phyloP scores from a whole-genome alignment of 164 flowering plant species.

The Platanus orientalis region DNA sequence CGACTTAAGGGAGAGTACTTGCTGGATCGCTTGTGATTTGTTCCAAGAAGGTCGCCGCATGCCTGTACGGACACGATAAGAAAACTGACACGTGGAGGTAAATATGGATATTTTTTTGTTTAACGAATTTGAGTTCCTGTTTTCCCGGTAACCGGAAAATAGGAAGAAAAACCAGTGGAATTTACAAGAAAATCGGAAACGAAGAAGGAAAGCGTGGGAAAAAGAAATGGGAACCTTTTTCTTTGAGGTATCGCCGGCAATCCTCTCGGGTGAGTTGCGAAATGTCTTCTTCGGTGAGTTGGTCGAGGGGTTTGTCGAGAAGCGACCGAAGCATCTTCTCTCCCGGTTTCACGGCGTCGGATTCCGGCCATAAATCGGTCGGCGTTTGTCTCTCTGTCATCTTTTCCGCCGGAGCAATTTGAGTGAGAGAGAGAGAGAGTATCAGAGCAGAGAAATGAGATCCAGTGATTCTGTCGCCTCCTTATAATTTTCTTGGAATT shows the following conservation, averaged over 20 bases:
- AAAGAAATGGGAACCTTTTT: slow-evolving; percentile 39
- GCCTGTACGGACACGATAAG: slow-evolving; percentile 27
- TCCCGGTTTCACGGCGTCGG: slow-evolving; percentile 26
- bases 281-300: slow-evolving; percentile 71
- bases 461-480: not conserved
- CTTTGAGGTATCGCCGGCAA: slow-evolving; percentile 69
- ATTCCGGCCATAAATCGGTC: not conserved
- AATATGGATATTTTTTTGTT: not conserved
- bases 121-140: not conserved
- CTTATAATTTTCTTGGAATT: not conserved
- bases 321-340: slow-evolving; percentile 26
- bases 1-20: slow-evolving; percentile 70
- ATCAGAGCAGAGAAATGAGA: not conserved
- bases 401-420: no score
- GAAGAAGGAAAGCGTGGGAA: not conserved
- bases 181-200: not conserved
- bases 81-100: not conserved
- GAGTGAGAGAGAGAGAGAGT: not conserved
- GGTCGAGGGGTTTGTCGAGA: slow-evolving; percentile 60
- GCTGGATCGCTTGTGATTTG: slow-evolving; percentile 94
- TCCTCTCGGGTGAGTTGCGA: slow-evolving; percentile 81
- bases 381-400: no score
- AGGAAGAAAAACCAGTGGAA: not conserved
- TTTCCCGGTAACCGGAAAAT: slow-evolving; percentile 5
- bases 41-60: slow-evolving; percentile 90